Conservation (phyloP, 768 basidiomycete genomes). For the Xerocomellus chrysenteron region DNA sequence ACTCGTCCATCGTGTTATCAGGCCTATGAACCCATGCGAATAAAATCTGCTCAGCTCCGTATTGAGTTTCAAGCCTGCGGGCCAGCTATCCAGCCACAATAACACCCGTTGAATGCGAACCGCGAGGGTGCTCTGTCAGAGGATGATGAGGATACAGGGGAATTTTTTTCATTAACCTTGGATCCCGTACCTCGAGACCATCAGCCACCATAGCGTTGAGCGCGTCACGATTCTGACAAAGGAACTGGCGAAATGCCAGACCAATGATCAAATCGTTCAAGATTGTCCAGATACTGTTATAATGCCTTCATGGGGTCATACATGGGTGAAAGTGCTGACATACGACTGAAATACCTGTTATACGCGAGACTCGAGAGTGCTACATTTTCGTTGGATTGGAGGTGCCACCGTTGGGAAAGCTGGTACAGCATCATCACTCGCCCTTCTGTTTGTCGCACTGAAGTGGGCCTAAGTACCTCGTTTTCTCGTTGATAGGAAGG, state of each 20-base stretch:
- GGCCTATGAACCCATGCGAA: constrained; percentile 63
- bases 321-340: background rate
- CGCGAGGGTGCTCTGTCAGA: constrained; percentile 24
- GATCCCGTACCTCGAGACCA: constrained; percentile 40
- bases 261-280: constrained; percentile 91
- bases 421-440: constrained; percentile 48
- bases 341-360: constrained; percentile 51
- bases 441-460: constrained; percentile 63
- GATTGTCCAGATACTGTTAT: constrained; percentile 88
- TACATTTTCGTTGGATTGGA: constrained; percentile 35
- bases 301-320: constrained; percentile 55
- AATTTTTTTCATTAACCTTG: background rate
- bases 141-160: background rate
- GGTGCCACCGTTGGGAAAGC: constrained; percentile 37
- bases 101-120: constrained; percentile 51
- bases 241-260: constrained; percentile 62
- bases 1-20: constrained; percentile 76
- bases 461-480: background rate
- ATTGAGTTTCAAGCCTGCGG: constrained; percentile 93
- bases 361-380: constrained; percentile 53
- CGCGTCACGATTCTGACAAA: constrained; percentile 60
- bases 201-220: constrained; percentile 42
- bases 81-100: constrained; percentile 92
- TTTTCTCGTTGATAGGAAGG: background rate
- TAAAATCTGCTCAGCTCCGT: constrained; percentile 89